Conservation (phyloP, 257 asterid species). For the Leptodermis oblonga region DNA sequence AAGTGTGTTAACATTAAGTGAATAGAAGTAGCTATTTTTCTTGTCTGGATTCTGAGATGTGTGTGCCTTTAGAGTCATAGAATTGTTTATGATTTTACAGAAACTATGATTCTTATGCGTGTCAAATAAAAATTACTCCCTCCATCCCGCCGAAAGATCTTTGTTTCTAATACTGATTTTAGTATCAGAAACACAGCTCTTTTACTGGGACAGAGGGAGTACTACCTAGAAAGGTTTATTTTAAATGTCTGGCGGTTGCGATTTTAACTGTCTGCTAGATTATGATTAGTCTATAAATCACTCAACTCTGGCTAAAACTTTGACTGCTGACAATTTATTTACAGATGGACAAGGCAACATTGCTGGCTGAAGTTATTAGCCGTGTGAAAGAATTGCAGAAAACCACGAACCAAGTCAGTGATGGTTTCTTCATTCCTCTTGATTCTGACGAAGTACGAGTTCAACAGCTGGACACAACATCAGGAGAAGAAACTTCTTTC, state of each 20-base stretch:
- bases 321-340: not conserved
- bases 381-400: slow-evolving; percentile 59
- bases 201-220: too few relatives aligned
- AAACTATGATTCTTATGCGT: not conserved
- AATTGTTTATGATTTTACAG: too few relatives aligned
- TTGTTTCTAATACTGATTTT: too few relatives aligned
- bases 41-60: not conserved
- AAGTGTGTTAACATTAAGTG: not conserved
- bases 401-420: slow-evolving; percentile 47
- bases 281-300: too few relatives aligned
- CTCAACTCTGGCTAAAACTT: not conserved
- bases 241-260: not conserved
- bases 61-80: not conserved
- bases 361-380: slow-evolving; percentile 65
- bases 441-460: slow-evolving; percentile 66
- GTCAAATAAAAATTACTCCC: not conserved
- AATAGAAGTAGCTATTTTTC: not conserved
- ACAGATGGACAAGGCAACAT: slow-evolving; percentile 86
- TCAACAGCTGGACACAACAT: slow-evolving; percentile 35
- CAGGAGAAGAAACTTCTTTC: slow-evolving; percentile 34
- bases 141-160: too few relatives aligned
- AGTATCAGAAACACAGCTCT: too few relatives aligned
- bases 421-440: slow-evolving; percentile 59
- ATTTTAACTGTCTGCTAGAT: slow-evolving; percentile 1
- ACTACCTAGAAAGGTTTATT: not conserved